Conservation (phyloP, 805 yeast genomes). For the Teunomyces atbi region DNA sequence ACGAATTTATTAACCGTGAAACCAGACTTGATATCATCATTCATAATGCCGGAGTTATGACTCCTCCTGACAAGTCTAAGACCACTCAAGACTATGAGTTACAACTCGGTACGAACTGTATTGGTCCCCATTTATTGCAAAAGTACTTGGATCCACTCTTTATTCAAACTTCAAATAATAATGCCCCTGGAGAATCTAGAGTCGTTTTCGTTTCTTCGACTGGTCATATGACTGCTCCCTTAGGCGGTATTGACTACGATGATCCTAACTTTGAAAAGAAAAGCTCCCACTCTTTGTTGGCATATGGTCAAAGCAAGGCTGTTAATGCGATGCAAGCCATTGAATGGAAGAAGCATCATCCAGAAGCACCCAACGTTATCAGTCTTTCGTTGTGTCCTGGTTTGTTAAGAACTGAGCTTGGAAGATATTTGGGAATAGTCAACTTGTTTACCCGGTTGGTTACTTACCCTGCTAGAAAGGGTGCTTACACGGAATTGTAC, state of each 20-base stretch:
- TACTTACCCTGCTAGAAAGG: conserved; percentile 26
- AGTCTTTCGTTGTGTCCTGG: conserved; percentile 45
- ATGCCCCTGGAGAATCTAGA: conserved; percentile 28
- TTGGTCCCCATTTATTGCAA: conserved; percentile 48
- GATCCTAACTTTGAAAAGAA: conserved; percentile 24
- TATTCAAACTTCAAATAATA: conserved; percentile 25
- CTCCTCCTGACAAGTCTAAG: conserved; percentile 31
- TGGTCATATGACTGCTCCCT: conserved; percentile 28
- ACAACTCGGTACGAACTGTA: conserved; percentile 45
- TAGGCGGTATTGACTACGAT: conserved; percentile 33
- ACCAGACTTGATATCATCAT: conserved; percentile 19
- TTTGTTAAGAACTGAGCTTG: conserved; percentile 30
- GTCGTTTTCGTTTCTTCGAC: conserved; percentile 47
- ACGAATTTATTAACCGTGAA: conserved; percentile 13
- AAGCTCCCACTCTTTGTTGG: conserved; percentile 8
- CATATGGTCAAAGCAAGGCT: conserved; percentile 47
- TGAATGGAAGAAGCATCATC: conserved; percentile 32
- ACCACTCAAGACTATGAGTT: conserved; percentile 47
- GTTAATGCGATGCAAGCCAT: conserved; percentile 34
- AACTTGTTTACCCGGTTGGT: conserved; percentile 6
- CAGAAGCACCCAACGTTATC: conserved; percentile 25
- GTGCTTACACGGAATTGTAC: conserved; percentile 45
- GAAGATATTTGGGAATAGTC: conserved; percentile 18
- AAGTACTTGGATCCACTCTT: conserved; percentile 38
- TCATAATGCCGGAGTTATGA: conserved; percentile 35